Evolutionary conservation across 1,284 basidiomycete species (phyloP), one percentile per base, ranked within the genome.

Genomic region (Earliella scabrosa): DNA sequence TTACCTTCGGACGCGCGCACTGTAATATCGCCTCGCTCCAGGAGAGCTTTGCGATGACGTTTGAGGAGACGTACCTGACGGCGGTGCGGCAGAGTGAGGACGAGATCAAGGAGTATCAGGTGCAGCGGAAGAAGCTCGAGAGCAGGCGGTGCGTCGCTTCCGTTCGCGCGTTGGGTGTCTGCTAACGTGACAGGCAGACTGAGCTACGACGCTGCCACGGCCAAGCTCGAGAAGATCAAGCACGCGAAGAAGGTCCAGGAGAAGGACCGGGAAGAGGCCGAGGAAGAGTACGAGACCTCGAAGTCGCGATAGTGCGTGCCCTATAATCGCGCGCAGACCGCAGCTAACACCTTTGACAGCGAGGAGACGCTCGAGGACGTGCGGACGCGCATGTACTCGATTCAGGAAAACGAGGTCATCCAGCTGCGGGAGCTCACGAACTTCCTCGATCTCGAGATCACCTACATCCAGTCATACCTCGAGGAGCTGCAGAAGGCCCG

Each of bases 281-380:
- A 95, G 61, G 87, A 92, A 27, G 93, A 95, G 65, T 75, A 90
- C 47, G 82, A 87, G 45, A 77, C 78, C 23, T 85, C 89, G 1
- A 83, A 83, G 61, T 71, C 83, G 46, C 82, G 91, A 66, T 93
- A 92, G 92, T 93, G 67, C 63, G 90, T 79, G 10, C 29, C 23
- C 32, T 14, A n/a, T 40, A 21, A 35, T 27, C 20, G 3, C 1
- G 7, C n/a, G 10, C 35, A 27, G 5, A 24, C 13, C 32, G 31
- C 11, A 32, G 29, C 16, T 14, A 21, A 21, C 18, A 8, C 21
- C 14, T 23, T 14, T 13, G 39, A 44, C 61, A 94, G 92, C 63
- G 91, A 95, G 53, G 92, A 96, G 70, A 86, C 88, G 0, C 80
- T 84, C 20, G 90, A 93, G 67, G 92, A 95, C 58, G 82, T 93